A percentile compares a stretch with the other conserved stretches of the same genome.
Evolutionary conservation across 139 green algal species (phyloP).

Genomic region (Coelastrella sp.): DNA sequence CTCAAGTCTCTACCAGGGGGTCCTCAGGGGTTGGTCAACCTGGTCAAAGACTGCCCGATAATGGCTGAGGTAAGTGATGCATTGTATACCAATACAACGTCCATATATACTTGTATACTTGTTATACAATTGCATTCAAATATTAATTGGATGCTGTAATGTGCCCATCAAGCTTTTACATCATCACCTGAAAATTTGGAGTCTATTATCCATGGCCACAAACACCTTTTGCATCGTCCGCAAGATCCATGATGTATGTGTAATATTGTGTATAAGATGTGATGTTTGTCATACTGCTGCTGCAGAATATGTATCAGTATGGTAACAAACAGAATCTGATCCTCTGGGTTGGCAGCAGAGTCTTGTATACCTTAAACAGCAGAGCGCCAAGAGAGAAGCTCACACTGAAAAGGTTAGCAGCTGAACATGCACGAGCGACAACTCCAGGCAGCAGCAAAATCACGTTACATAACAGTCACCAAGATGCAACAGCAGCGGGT

Average conservation of each 20-base stretch:
- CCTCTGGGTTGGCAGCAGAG: conserved; percentile 36
- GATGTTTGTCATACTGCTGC: too few relatives aligned
- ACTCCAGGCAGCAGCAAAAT: background rate
- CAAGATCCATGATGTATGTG: too few relatives aligned
- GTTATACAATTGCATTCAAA: background rate
- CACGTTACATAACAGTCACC: too few relatives aligned
- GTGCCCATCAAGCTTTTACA: background rate
- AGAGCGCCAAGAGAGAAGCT: background rate
- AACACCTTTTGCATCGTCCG: too few relatives aligned
- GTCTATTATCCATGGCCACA: too few relatives aligned
- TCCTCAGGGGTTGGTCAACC: conserved; percentile 20
- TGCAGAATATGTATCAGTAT: conserved; percentile 43
- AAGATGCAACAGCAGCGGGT: too few relatives aligned
- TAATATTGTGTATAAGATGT: background rate
- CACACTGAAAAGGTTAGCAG: background rate
- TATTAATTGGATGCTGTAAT: background rate
- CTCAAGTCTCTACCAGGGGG: conserved; percentile 40
- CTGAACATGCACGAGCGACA: background rate
- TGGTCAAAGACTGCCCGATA: conserved; percentile 37
- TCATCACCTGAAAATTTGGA: too few relatives aligned
- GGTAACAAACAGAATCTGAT: conserved; percentile 43
- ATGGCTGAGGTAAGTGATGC: conserved; percentile 42
- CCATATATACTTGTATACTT: too few relatives aligned
- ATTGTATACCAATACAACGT: too few relatives aligned
- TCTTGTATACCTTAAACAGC: conserved; percentile 22